Evolutionary conservation across 345 rosid genomes (phyloP), one percentile per base, ranked within the genome.

Genomic region (Geranium rotundifolium): DNA sequence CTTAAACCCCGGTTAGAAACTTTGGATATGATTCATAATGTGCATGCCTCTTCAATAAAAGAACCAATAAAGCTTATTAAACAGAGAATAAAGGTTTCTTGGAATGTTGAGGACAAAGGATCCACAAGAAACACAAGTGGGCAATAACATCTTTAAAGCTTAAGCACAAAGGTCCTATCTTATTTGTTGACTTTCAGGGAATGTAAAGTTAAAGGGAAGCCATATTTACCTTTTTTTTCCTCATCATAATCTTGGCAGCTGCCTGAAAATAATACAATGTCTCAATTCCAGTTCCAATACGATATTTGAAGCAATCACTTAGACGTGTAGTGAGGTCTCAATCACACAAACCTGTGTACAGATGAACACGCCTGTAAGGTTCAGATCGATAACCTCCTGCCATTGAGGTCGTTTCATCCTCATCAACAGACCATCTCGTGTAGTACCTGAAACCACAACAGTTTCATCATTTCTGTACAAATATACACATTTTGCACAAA

Each of bases 211-310:
- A 41, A 41, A 1, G 50, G 12, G 19, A 31, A 52, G 8, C 6
- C n/a, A 65, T 23, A 1, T 34, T 54, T 77, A 86, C 91, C 92
- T 82, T 90, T 75, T 64, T 85, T 83, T 88, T 90, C 82, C 85
- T 95, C 96, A 78, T 88, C 96, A 90, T 90, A 77, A 93, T 85
- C 81, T 88, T 93, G 62, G 84, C 71, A 63, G 99, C 97, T 16
- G 96, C 99, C 97, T 93, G 84, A 72, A 82, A 74, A 76, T 65
- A 64, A 68, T 12, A 46, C 12, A 46, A 46, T 46, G 10, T 12
- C 52, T 64, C 72, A 18, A 56, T 62, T 64, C 27, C 70, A 59
- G 71, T 68, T 71, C 63, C 56, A 58, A 68, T 56, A 29, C 71
- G 15, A 58, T 62, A 59, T 59, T 70, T 19, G n/a, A 5, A 52